Evolutionary conservation across 805 yeast genomes (phyloP), one percentile per base, ranked within the genome.

Genomic region (Nakazawaea ernobii): DNA sequence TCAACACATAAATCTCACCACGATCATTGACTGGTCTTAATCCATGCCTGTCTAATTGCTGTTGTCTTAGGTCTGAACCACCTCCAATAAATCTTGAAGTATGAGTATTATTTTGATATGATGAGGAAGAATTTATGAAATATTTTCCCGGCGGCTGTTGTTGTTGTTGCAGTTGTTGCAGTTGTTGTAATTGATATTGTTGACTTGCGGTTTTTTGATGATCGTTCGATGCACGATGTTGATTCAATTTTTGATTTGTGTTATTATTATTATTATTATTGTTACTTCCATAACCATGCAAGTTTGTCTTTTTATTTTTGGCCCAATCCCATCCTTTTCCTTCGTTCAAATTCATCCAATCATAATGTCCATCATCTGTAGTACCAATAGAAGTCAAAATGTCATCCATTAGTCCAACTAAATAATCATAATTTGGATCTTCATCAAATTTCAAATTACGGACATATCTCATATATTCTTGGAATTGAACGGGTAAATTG

Each of bases 311-410:
- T 62, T 82, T 84, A 61, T 86, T 86, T 51, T 84, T 77, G 51
- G 73, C 61, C 58, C 86, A 75, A 60, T 85, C 89, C 94, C 94
- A 86, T 14, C 94, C 94, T 60, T 77, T 77, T 42, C 94, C 94
- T 44, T 80, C 79, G 59, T 86, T 86, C 55, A 86, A 73, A 56
- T 77, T 82, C 82, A 83, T 79, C 95, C 95, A 85, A 59, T 86
- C 95, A 58, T 83, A 86, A 52, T 75, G 78, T 9, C 79, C 86
- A 59, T 84, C 89, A 50, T 81, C 80, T 33, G 66, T 59, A 56
- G 79, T 79, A 13, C 82, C 82, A 52, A 79, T 65, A 48, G 77
- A 80, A 44, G 70, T 72, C 55, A 86, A 66, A 4, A 77, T 79
- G 8, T 78, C 74, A 54, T 79, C 75, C 71, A 86, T 76, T 50